Conservation (phyloP, 768 basidiomycete genomes). For the Hemileccinum rubropunctum region DNA sequence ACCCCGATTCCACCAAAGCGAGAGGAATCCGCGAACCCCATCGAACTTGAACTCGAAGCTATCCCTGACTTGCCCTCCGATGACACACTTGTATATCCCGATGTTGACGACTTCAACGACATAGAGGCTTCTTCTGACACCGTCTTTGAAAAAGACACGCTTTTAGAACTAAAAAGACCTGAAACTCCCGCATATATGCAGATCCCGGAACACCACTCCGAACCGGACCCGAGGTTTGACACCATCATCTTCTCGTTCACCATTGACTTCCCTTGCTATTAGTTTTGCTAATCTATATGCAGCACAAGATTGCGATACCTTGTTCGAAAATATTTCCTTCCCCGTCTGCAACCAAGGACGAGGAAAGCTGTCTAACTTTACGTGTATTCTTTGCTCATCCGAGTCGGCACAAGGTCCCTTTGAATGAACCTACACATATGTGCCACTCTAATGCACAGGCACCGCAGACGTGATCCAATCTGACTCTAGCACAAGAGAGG, state of each 20-base stretch:
- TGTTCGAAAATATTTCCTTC: not conserved
- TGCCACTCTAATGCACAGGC: constrained; percentile 16
- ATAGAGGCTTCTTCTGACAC: constrained; percentile 24
- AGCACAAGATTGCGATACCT: not conserved
- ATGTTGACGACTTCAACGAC: constrained; percentile 6
- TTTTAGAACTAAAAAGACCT: not conserved
- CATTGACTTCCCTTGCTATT: constrained; percentile 11
- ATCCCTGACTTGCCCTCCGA: constrained; percentile 18
- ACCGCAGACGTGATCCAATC: constrained; percentile 3
- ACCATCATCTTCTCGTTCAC: not conserved
- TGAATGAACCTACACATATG: constrained; percentile 15
- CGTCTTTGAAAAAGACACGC: constrained; percentile 10
- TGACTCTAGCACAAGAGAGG: not conserved
- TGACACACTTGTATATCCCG: constrained; percentile 20
- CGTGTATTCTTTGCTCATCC: constrained; percentile 21
- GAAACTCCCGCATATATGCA: constrained; percentile 17
- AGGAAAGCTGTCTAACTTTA: constrained; percentile 9
- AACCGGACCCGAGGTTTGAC: constrained; percentile 17
- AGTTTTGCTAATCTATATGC: constrained; percentile 5
- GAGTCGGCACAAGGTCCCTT: constrained; percentile 15
- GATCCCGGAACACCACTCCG: not conserved
- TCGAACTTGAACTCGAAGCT: constrained; percentile 1
- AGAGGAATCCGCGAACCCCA: constrained; percentile 6
- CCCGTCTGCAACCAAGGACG: constrained; percentile 18
- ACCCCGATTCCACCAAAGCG: constrained; percentile 3